Evolutionary conservation across 2,329 filamentous ascomycete species (phyloP), one percentile per base, ranked within the genome.

Genomic region (Aspergillus novofumigatus): DNA sequence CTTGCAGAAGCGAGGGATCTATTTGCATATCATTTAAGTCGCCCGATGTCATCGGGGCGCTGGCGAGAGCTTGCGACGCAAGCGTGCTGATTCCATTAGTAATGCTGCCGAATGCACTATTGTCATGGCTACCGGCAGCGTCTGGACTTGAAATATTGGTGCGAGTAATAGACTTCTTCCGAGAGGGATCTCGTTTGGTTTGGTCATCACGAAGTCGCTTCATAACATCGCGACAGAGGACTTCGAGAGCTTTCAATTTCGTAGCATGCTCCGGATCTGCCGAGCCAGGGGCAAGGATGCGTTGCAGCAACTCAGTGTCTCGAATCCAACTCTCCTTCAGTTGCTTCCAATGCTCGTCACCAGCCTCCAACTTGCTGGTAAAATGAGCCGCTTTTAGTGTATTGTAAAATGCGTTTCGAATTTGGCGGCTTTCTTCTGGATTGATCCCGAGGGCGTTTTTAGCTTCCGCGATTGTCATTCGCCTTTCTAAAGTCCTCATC

Each of bases 201-300:
- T 84, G 82, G 61, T 90, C 86, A 65, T 91, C 87, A 38, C 87
- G 83, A 53, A 89, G 80, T 50, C 90, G 81, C 74, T 92, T 92
- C 81, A 90, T 87, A 20, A 91, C 87, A 72, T 93, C 90, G 52
- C 86, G 82, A 53, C 88, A 88, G 3, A 94, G 75, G 0, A 89
- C 79, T 59, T 92, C 88, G 49, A 92, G 72, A 1, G 88, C 88
- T 62, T 83, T 86, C 35, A 84, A 69, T 69, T 86, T 89, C 49
- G 78, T 73, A 23, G 74, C 67, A 55, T 85, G 79, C 23, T 81
- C 75, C 2, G 82, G 78, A 60, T 87, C 83, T 1, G 77, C 71
- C 14, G 78, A 75, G 3, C 78, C 80, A 0, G 77, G 74, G 0
- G 78, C 77, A 8, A 90, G 74, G 9, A 85, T 80, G 7, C 72